phyloP scores from a whole-genome alignment of 805 yeast genomes.

The Ogataea wickerhamii region DNA sequence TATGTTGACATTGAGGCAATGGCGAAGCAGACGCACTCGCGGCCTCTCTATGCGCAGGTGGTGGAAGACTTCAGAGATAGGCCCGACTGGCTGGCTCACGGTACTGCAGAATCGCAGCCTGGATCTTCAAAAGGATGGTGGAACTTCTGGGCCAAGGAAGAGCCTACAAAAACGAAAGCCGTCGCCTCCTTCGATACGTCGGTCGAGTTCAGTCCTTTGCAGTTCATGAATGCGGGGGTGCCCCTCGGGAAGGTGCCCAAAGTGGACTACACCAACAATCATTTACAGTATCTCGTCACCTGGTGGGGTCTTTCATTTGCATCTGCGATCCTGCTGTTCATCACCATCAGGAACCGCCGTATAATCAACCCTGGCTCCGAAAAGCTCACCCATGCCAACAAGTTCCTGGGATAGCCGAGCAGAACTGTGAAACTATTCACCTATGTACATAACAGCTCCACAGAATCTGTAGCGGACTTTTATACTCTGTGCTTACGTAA shows the following conservation, averaged over 20 bases:
- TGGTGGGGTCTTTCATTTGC: slow-evolving; percentile 89
- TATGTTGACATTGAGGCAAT: slow-evolving; percentile 79
- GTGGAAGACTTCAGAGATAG: slow-evolving; percentile 64
- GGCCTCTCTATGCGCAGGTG: slow-evolving; percentile 76
- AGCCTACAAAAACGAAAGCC: neutral
- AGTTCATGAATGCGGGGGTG: slow-evolving; percentile 76
- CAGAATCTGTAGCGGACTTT: no score
- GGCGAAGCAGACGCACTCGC: slow-evolving; percentile 62
- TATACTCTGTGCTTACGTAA: no score
- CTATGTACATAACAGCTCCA: no score
- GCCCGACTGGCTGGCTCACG: slow-evolving; percentile 39
- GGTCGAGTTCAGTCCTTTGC: slow-evolving; percentile 48
- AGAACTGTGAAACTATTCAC: no score
- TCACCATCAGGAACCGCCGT: slow-evolving; percentile 45
- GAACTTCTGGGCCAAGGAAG: slow-evolving; percentile 27
- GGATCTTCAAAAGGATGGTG: slow-evolving; percentile 20
- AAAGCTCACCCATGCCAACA: slow-evolving; percentile 48
- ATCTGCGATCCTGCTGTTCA: slow-evolving; percentile 61
- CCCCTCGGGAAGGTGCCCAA: slow-evolving; percentile 85
- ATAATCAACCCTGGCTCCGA: slow-evolving; percentile 40
- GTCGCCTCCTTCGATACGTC: slow-evolving; percentile 20
- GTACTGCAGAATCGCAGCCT: neutral
- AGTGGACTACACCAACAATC: slow-evolving; percentile 81
- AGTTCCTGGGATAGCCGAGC: slow-evolving; percentile 34
- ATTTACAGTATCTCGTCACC: slow-evolving; percentile 85